Conservation (phyloP, 2,329 filamentous ascomycete genomes). For the Aspergillus awamori region DNA sequence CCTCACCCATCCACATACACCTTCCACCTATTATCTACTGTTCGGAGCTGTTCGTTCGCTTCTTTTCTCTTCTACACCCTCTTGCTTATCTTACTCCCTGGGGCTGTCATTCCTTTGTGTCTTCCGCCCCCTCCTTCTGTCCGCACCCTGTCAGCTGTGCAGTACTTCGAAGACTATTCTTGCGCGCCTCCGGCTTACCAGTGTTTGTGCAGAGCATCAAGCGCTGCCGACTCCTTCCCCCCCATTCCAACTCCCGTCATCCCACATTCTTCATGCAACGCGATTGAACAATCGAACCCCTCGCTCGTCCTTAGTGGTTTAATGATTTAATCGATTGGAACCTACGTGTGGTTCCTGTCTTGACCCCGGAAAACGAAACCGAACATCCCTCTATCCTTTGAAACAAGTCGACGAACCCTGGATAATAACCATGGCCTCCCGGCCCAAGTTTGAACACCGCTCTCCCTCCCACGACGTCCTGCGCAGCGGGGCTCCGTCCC, state of each 20-base stretch:
- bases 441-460: slow-evolving; percentile 63
- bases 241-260: background rate
- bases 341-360: slow-evolving; percentile 1
- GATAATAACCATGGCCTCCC: slow-evolving; percentile 52
- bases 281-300: slow-evolving; percentile 9
- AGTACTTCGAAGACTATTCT: background rate
- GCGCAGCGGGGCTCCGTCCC: slow-evolving; percentile 66
- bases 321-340: slow-evolving; percentile 18
- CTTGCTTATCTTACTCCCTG: slow-evolving; percentile 12
- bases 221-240: background rate
- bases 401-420: slow-evolving; percentile 10
- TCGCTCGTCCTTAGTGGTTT: slow-evolving; percentile 11
- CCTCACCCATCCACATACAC: slow-evolving; percentile 1
- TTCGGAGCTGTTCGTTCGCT: slow-evolving; percentile 18
- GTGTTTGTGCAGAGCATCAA: slow-evolving; percentile 6
- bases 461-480: slow-evolving; percentile 58
- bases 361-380: background rate
- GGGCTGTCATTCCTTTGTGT: slow-evolving; percentile 26
- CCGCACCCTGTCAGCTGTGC: background rate
- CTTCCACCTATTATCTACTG: slow-evolving; percentile 14
- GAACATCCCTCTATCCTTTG: slow-evolving; percentile 6
- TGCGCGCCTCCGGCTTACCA: slow-evolving; percentile 12
- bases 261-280: slow-evolving; percentile 14
- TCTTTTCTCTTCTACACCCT: slow-evolving; percentile 3
- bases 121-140: slow-evolving; percentile 17